Conservation (phyloP, 2,329 filamentous ascomycete species). For the Seiridium cupressi region DNA sequence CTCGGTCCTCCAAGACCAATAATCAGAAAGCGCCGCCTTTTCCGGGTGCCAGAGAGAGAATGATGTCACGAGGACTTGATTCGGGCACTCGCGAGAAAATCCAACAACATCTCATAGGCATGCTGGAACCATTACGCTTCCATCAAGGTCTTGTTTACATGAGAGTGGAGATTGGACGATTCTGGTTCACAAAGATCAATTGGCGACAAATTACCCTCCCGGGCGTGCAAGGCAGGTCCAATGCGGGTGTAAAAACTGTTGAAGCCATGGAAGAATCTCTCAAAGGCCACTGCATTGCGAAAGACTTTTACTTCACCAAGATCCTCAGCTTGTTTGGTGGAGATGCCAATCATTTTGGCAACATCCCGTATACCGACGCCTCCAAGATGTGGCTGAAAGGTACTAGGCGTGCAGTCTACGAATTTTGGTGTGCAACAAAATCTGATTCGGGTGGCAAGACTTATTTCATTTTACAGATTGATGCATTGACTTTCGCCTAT, state of each 20-base stretch:
- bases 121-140: slow-evolving; percentile 9
- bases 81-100: background rate
- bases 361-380: background rate
- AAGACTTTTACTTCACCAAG: slow-evolving; percentile 2
- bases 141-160: slow-evolving; percentile 6
- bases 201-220: slow-evolving; percentile 6
- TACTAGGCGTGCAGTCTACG: slow-evolving; percentile 4
- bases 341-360: slow-evolving; percentile 9
- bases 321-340: slow-evolving; percentile 6
- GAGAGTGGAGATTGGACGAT: slow-evolving; percentile 9
- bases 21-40: background rate
- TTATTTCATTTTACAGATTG: slow-evolving; percentile 22
- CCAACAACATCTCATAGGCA: background rate
- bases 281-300: background rate
- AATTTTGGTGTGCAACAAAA: slow-evolving; percentile 9
- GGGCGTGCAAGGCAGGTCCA: background rate
- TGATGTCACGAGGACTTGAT: background rate
- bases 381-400: background rate
- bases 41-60: background rate
- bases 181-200: slow-evolving; percentile 3
- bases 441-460: background rate
- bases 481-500: slow-evolving; percentile 17
- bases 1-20: background rate
- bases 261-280: slow-evolving; percentile 5
- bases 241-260: background rate